These are phyloP conservation scores for Euryodendron excelsum DNA, from an alignment of 148 eudicot genomes.

Conservation along the genomic window DNA sequence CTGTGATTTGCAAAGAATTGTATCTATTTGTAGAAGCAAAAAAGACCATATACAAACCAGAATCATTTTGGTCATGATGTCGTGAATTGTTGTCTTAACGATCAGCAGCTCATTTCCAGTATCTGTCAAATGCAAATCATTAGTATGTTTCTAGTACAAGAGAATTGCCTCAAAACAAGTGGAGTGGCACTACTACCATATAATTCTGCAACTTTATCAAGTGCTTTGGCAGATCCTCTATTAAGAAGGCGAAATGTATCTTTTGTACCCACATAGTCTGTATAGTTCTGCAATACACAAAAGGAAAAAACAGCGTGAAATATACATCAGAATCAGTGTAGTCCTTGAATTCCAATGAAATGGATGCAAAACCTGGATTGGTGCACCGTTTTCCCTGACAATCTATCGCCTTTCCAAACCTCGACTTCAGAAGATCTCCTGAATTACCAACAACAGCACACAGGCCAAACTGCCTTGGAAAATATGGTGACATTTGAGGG, in stretches of 20 bases:
- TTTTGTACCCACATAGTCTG: constrained; percentile 84
- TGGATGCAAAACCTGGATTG: constrained; percentile 63
- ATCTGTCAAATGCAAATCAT: constrained; percentile 44
- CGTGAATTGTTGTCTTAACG: constrained; percentile 93
- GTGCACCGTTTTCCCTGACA: constrained; percentile 93
- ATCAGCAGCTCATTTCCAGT: constrained; percentile 90
- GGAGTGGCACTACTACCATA: constrained; percentile 57
- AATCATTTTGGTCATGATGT: constrained; percentile 97
- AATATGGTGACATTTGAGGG: constrained; percentile 78
- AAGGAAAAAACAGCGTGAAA: background rate
- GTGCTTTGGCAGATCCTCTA: constrained; percentile 99
- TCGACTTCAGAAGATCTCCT: constrained; percentile 87
- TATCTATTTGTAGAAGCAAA: background rate
- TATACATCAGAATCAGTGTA: background rate
- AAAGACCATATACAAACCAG: constrained; percentile 46
- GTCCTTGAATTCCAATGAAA: background rate
- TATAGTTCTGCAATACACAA: constrained; percentile 62
- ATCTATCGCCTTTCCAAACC: constrained; percentile 91
- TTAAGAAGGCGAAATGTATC: constrained; percentile 96
- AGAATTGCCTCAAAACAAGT: constrained; percentile 14
- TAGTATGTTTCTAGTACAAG: constrained; percentile 10
- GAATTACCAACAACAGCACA: constrained; percentile 99
- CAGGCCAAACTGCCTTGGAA: constrained; percentile 71
- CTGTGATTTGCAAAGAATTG: background rate
- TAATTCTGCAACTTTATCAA: constrained; percentile 96